phyloP scores from a whole-genome alignment of 495 filamentous ascomycete genomes.

The Penicillium waksmanii region DNA sequence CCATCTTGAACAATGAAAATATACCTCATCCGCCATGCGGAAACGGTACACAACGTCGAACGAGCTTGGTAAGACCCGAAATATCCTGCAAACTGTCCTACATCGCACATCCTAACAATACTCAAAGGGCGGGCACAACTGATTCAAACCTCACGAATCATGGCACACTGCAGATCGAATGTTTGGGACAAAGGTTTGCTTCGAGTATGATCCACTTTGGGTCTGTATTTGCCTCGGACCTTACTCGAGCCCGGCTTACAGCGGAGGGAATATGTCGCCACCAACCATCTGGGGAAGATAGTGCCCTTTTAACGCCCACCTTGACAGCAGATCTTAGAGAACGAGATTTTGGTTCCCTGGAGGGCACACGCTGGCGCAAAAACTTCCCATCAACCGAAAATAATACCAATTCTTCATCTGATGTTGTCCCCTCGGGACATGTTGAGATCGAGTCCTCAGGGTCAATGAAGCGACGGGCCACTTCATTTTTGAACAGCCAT shows the following conservation, averaged over 20 bases:
- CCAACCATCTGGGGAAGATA: constrained; percentile 6
- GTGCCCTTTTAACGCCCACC: constrained; percentile 13
- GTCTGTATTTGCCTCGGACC: constrained; percentile 77
- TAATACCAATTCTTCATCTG: neutral
- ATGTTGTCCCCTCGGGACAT: neutral
- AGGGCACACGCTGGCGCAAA: constrained; percentile 16
- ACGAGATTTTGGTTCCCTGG: constrained; percentile 33
- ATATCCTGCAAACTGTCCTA: too few species aligned
- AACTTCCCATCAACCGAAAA: neutral
- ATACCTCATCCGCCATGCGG: constrained; percentile 82
- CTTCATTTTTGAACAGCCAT: constrained; percentile 63
- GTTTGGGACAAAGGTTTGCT: constrained; percentile 50
- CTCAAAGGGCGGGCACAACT: constrained; percentile 69
- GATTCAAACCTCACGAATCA: constrained; percentile 84
- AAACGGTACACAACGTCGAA: constrained; percentile 60
- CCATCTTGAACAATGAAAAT: constrained; percentile 60
- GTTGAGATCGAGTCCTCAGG: constrained; percentile 47
- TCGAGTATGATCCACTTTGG: constrained; percentile 49
- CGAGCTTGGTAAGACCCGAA: neutral
- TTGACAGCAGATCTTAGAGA: constrained; percentile 31
- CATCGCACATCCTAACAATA: neutral
- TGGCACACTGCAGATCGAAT: constrained; percentile 73
- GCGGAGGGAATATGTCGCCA: constrained; percentile 32
- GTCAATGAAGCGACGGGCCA: constrained; percentile 64
- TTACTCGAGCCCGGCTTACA: constrained; percentile 73